Base-by-base conservation (phyloP, 768 basidiomycete genomes). In the Sarcodon aspratus region DNA sequence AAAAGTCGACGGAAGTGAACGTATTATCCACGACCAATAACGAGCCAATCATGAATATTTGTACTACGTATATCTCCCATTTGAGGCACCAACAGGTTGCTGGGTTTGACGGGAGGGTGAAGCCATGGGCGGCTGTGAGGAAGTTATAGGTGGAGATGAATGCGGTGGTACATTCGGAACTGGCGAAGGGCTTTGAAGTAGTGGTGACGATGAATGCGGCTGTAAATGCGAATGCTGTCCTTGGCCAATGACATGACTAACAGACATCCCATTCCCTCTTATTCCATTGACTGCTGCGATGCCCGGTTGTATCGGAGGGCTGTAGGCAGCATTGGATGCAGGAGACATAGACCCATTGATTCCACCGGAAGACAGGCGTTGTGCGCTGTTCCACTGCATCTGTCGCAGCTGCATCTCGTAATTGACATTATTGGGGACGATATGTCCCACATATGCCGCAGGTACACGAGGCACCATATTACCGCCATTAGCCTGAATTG, bases 381-480 rank as follows among this genome's bases (percentile, higher is more conserved):
- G 45, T 32, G 18, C n/a, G 10, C 18, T 32, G 21, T 27, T 27
- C 72, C 72, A 71, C 48, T 71, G 61, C 57, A 65, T 61, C 54
- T 63, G 68, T 10, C 72, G 66, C 36, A 71, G 61, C 51, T 73
- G 73, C 47, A 69, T 65, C 50, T 71, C 74, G 55, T 70, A 66
- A 49, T 66, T 67, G 13, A 66, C 32, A 27, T 63, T 65, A 43
- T 69, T 69, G 11, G 61, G 56, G 33, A 60, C 55, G 13, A 66
- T 58, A 38, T 72, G 70, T 9, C 54, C 57, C 54, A 71, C 67
- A 47, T 69, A 74, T 9, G 66, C 54, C 1, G 63, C 64, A 13
- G 66, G 65, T 63, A 49, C 60, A 62, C 45, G 63, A 56, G 47
- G 61, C 46, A 37, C 54, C 15, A 57, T 56, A 46, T 51, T 60